A percentile compares a stretch with the other conserved stretches of the same genome.
Evolutionary conservation across 106 monocot genomes (phyloP).

Genomic region (Phalaenopsis equestris): DNA sequence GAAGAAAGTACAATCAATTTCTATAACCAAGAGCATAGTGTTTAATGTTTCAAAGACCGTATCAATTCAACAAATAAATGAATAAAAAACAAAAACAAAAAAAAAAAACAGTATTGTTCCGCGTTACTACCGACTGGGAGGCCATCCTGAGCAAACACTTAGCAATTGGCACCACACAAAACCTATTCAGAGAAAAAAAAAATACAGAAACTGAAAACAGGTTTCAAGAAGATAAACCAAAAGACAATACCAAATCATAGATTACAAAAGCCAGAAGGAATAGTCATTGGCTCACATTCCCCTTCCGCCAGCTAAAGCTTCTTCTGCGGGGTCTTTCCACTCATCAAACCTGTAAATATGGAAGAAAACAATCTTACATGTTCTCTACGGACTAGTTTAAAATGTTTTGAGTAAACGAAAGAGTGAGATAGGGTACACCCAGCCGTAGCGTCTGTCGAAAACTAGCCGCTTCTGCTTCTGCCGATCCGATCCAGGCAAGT

Average conservation of each 20-base stretch:
- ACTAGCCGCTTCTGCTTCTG: constrained; percentile 24
- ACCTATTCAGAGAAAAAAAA: constrained; percentile 19
- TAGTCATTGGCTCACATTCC: constrained; percentile 40
- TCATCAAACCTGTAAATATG: constrained; percentile 46
- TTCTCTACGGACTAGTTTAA: not conserved
- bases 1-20: not conserved
- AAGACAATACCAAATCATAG: not conserved
- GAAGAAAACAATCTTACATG: not conserved
- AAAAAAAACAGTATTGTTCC: not conserved
- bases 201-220: not conserved
- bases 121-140: constrained; percentile 18
- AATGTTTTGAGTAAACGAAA: not conserved
- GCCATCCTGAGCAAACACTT: constrained; percentile 21
- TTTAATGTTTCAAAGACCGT: not conserved
- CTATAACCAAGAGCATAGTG: not conserved
- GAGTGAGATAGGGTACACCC: constrained; percentile 41
- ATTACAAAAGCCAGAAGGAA: not conserved
- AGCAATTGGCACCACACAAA: constrained; percentile 49
- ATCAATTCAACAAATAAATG: not conserved
- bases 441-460: constrained; percentile 59
- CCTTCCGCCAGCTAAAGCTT: constrained; percentile 68
- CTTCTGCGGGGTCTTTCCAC: constrained; percentile 65
- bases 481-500: not conserved
- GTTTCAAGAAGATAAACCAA: not conserved
- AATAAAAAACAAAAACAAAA: no score